Percentiles rank a stretch among this genome's conserved stretches.
phyloP scores from a whole-genome alignment of 2,329 filamentous ascomycete genomes.

The Ophiocordyceps australis region DNA sequence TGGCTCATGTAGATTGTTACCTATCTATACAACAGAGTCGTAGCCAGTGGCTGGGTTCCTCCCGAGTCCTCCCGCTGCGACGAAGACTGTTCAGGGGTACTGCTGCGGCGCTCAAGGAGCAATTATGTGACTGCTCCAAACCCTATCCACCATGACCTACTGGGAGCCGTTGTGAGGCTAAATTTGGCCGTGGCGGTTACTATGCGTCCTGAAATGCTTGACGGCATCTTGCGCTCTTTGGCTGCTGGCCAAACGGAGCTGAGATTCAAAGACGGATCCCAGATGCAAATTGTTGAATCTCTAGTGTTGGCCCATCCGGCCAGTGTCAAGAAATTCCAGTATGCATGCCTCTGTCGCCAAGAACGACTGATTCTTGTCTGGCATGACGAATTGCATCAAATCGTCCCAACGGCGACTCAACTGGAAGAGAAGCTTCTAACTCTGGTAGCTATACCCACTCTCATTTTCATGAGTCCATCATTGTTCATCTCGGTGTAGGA shows the following conservation, averaged over 20 bases:
- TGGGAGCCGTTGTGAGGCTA: conserved; percentile 22
- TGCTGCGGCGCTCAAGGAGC: conserved; percentile 18
- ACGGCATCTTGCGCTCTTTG: conserved; percentile 22
- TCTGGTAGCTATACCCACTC: conserved; percentile 4
- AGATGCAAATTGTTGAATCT: conserved; percentile 25
- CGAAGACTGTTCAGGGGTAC: conserved; percentile 14
- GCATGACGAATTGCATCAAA: conserved; percentile 20
- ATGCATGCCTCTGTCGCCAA: conserved; percentile 20
- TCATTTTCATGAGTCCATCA: too few relatives aligned
- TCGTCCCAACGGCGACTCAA: conserved; percentile 16
- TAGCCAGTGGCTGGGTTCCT: conserved; percentile 12
- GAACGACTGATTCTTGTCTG: conserved; percentile 22
- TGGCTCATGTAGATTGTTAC: conserved; percentile 12
- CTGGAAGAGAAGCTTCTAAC: conserved; percentile 14
- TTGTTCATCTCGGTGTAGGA: too few relatives aligned
- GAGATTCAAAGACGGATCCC: conserved; percentile 19
- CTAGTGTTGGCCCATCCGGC: conserved; percentile 17
- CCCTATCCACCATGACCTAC: conserved; percentile 15
- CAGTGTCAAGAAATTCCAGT: conserved; percentile 21
- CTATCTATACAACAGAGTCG: conserved; percentile 11
- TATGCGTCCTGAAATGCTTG: conserved; percentile 26
- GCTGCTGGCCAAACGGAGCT: conserved; percentile 21
- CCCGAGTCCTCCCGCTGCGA: conserved; percentile 3
- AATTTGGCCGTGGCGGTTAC: conserved; percentile 27
- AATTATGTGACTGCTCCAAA: conserved; percentile 22